phyloP scores from a whole-genome alignment of 768 basidiomycete species.

The Mycena indigotica region DNA sequence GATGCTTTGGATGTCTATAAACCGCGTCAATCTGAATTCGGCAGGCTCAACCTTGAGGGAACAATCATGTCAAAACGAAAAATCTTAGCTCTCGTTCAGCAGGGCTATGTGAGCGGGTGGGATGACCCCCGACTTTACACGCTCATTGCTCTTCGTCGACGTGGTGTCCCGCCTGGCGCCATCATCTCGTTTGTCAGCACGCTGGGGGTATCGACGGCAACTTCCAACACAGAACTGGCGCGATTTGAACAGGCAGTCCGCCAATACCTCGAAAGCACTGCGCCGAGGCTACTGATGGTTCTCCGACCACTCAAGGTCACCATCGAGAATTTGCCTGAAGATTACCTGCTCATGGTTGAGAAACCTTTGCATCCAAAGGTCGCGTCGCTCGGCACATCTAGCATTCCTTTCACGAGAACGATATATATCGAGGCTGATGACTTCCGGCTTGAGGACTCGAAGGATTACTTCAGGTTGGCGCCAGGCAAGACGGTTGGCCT shows the following conservation, averaged over 20 bases:
- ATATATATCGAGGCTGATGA: constrained; percentile 93
- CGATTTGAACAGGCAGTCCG: constrained; percentile 92
- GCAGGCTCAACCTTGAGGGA: constrained; percentile 88
- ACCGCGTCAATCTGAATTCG: constrained; percentile 95
- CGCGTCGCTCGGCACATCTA: constrained; percentile 79
- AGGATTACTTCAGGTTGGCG: constrained; percentile 96
- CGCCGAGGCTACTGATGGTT: constrained; percentile 89
- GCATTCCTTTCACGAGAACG: constrained; percentile 82
- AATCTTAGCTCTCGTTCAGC: constrained; percentile 83
- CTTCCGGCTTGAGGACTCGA: constrained; percentile 88
- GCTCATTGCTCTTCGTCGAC: constrained; percentile 90
- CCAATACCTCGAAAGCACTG: constrained; percentile 85
- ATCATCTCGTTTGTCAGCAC: constrained; percentile 90
- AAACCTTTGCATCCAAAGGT: constrained; percentile 95
- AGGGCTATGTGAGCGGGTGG: constrained; percentile 87
- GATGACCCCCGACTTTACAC: constrained; percentile 98
- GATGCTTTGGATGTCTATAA: constrained; percentile 98
- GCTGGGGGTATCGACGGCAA: constrained; percentile 88
- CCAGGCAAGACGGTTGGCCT: constrained; percentile 97
- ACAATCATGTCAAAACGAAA: constrained; percentile 98
- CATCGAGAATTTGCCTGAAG: constrained; percentile 88
- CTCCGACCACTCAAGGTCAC: constrained; percentile 87
- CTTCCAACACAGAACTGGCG: constrained; percentile 79
- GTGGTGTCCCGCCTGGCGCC: constrained; percentile 96
- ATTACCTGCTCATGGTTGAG: constrained; percentile 79